phyloP scores from a whole-genome alignment of 768 basidiomycete genomes.

The Imleria badia region DNA sequence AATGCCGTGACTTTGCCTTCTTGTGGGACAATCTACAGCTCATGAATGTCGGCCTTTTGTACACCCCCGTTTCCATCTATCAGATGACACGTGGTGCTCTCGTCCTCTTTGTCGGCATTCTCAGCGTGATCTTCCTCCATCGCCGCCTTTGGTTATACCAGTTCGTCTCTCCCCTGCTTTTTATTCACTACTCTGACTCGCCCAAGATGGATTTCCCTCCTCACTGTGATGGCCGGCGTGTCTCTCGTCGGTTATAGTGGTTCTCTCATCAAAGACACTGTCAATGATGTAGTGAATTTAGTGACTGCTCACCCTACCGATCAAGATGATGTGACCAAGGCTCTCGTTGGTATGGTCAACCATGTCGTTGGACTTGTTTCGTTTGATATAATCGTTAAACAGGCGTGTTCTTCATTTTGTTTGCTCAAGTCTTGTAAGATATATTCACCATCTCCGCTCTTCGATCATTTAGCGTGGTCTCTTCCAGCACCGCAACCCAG shows the following conservation, averaged over 20 bases:
- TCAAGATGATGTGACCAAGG: slow-evolving; percentile 63
- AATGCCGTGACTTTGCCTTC: slow-evolving; percentile 16
- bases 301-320: slow-evolving; percentile 32
- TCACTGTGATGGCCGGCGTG: slow-evolving; percentile 86
- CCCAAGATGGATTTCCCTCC: slow-evolving; percentile 81
- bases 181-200: neutral
- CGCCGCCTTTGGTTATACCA: slow-evolving; percentile 88
- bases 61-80: slow-evolving; percentile 96
- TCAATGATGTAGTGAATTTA: slow-evolving; percentile 44
- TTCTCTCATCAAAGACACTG: slow-evolving; percentile 76
- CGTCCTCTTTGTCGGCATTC: slow-evolving; percentile 88
- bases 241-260: slow-evolving; percentile 86
- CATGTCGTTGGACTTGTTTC: slow-evolving; percentile 12
- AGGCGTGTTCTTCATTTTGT: slow-evolving; percentile 90
- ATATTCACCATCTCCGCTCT: neutral
- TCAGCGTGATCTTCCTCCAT: slow-evolving; percentile 88
- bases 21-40: slow-evolving; percentile 39
- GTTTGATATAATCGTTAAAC: slow-evolving; percentile 14
- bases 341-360: slow-evolving; percentile 59
- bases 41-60: slow-evolving; percentile 95
- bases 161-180: slow-evolving; percentile 38
- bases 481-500: slow-evolving; percentile 77
- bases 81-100: slow-evolving; percentile 95
- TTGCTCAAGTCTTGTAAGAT: slow-evolving; percentile 91
- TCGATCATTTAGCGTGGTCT: neutral